Conservation (phyloP, 169 alveolate species). For the Blepharisma undulans region DNA sequence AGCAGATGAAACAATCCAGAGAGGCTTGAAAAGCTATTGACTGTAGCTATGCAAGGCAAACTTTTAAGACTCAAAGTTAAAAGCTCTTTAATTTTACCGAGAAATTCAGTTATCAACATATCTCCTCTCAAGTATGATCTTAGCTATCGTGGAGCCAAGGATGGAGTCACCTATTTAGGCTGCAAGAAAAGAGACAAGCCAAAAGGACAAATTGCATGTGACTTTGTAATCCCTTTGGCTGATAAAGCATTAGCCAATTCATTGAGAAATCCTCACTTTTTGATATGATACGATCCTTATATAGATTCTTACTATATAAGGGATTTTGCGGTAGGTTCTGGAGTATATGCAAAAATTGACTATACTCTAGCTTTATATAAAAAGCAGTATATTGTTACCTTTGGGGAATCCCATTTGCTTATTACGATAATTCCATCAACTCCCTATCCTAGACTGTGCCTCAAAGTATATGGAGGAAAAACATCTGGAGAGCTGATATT, state of each 20-base stretch:
- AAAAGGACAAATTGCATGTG: constrained; percentile 45
- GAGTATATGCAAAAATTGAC: constrained; percentile 71
- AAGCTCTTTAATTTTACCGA: background rate
- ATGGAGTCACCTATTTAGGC: constrained; percentile 68
- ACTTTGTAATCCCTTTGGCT: constrained; percentile 63
- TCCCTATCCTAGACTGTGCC: background rate
- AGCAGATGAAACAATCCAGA: background rate
- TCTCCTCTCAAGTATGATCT: background rate
- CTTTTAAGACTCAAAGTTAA: constrained; percentile 7
- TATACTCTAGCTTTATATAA: constrained; percentile 53
- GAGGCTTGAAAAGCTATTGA: background rate
- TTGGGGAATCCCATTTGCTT: constrained; percentile 77
- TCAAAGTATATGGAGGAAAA: constrained; percentile 14
- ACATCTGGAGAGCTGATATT: constrained; percentile 6
- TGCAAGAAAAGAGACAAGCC: constrained; percentile 41
- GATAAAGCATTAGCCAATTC: constrained; percentile 53
- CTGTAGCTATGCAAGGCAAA: background rate
- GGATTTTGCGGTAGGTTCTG: constrained; percentile 83
- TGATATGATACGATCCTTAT: constrained; percentile 50
- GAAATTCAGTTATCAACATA: background rate
- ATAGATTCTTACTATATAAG: constrained; percentile 53
- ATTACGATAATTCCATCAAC: constrained; percentile 40
- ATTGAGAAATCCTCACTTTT: constrained; percentile 58
- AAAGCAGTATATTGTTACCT: constrained; percentile 69
- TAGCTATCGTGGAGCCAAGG: constrained; percentile 24